Percentiles rank a stretch among this genome's conserved stretches.
Conservation (phyloP, 495 filamentous ascomycete species). For the Penicillium samsonianum region DNA sequence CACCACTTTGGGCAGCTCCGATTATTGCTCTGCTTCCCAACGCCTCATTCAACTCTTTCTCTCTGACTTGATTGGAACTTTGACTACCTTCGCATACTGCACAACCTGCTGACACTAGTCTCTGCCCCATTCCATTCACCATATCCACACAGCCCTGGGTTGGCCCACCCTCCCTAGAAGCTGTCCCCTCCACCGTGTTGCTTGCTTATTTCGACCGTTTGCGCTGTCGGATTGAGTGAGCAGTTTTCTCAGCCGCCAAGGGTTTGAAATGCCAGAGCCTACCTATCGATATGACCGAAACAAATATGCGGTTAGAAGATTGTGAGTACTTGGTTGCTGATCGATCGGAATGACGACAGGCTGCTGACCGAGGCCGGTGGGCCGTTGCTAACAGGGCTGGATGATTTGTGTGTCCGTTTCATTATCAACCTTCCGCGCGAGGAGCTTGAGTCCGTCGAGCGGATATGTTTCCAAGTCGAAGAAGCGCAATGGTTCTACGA, state of each 20-base stretch:
- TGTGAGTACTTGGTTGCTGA: constrained; percentile 58
- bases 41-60: constrained; percentile 9
- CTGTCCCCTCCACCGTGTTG: constrained; percentile 26
- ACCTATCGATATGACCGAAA: constrained; percentile 66
- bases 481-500: constrained; percentile 99
- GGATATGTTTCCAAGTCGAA: constrained; percentile 97
- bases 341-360: constrained; percentile 7
- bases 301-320: constrained; percentile 84
- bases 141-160: constrained; percentile 29
- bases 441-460: constrained; percentile 84
- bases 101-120: background rate
- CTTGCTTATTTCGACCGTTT: constrained; percentile 29
- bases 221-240: constrained; percentile 12
- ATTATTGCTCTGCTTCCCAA: constrained; percentile 16
- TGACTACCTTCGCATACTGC: background rate
- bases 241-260: background rate
- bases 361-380: constrained; percentile 14
- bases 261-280: constrained; percentile 48
- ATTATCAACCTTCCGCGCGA: constrained; percentile 92
- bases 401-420: constrained; percentile 93
- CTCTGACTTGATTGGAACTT: constrained; percentile 9
- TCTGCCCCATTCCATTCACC: background rate
- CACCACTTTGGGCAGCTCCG: constrained; percentile 20
- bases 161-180: constrained; percentile 36
- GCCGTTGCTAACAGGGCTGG: constrained; percentile 64